phyloP scores from a whole-genome alignment of 2,329 filamentous ascomycete genomes.

The Aspergillus latus region DNA sequence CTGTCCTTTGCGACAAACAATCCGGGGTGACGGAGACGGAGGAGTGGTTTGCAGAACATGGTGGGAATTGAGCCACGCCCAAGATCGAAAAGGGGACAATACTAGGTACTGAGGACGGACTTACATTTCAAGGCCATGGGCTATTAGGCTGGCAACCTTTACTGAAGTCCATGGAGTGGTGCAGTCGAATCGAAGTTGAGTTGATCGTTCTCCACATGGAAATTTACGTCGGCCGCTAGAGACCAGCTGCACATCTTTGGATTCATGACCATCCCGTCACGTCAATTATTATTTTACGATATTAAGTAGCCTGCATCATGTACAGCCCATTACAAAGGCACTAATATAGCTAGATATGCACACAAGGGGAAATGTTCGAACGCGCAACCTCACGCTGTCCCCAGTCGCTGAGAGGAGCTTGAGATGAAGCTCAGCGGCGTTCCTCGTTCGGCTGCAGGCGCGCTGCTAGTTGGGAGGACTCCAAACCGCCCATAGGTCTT shows the following conservation, averaged over 20 bases:
- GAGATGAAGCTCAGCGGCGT: conserved; percentile 62
- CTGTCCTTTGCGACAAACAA: conserved; percentile 15
- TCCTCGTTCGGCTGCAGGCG: conserved; percentile 31
- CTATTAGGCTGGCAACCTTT: conserved; percentile 26
- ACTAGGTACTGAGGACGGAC: conserved; percentile 14
- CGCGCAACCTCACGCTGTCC: conserved; percentile 53
- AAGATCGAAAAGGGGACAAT: neutral
- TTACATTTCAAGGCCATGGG: conserved; percentile 45
- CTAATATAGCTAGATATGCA: conserved; percentile 32
- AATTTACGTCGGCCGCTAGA: conserved; percentile 34
- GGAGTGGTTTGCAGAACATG: conserved; percentile 2
- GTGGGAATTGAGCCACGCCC: neutral
- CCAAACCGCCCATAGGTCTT: conserved; percentile 94
- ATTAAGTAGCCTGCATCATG: conserved; percentile 10
- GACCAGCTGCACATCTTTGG: conserved; percentile 33
- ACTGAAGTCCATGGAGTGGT: conserved; percentile 21
- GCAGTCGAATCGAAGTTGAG: neutral
- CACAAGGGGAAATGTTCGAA: conserved; percentile 22
- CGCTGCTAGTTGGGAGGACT: conserved; percentile 65
- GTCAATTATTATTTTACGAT: conserved; percentile 13
- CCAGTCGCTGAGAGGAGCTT: conserved; percentile 65
- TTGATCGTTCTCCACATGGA: conserved; percentile 14
- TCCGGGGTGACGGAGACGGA: conserved; percentile 15
- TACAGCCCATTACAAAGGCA: conserved; percentile 15
- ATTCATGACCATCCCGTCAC: conserved; percentile 12